Base-by-base conservation (phyloP, 768 basidiomycete genomes). In the Auriscalpium orientale region DNA sequence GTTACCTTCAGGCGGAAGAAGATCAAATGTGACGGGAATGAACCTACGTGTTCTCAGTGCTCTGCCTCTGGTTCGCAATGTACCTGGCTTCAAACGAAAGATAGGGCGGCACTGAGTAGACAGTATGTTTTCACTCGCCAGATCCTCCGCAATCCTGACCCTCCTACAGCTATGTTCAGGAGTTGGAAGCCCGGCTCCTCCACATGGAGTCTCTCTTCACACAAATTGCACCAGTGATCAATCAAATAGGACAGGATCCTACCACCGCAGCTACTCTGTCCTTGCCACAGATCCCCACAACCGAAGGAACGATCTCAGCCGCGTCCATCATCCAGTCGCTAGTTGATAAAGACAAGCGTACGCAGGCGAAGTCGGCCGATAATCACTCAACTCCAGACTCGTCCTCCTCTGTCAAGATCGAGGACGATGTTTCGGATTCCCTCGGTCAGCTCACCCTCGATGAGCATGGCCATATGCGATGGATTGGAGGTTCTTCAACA, bases 401-500 rank as follows among this genome's bases (percentile, higher is more conserved):
- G 33, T 70, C 74, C 13, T 70, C 74, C 40, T 74, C 79, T 22
- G 72, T 82, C 58, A 83, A 82, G 66, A 68, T 77, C 37, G 83
- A 83, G 65, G 87, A 89, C 62, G 90, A 91, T 71, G 79, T 92
- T 63, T 83, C 81, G 65, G 90, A 92, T 68, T 85, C 87, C 15
- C 86, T 93, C 65, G 91, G 90, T 18, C 90, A 92, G 67, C 80
- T 93, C 52, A 89, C 91, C 28, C 76, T 93, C 43, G 91, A 93
- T 64, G 91, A 92, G 67, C 87, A 91, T 61, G 91, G 91, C 35
- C 89, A 91, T 69, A 83, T 89, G 80, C 83, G 90, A 57, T 93
- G 91, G 91, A 92, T 93, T 63, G 91, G 91, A 44, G 88, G 90
- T 52, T 92, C 91, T 5, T 92, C 90, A 15, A 90, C 90, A 20